Conservation (phyloP, 352 stramenopile genomes). For the Phytopythium aichiense region DNA sequence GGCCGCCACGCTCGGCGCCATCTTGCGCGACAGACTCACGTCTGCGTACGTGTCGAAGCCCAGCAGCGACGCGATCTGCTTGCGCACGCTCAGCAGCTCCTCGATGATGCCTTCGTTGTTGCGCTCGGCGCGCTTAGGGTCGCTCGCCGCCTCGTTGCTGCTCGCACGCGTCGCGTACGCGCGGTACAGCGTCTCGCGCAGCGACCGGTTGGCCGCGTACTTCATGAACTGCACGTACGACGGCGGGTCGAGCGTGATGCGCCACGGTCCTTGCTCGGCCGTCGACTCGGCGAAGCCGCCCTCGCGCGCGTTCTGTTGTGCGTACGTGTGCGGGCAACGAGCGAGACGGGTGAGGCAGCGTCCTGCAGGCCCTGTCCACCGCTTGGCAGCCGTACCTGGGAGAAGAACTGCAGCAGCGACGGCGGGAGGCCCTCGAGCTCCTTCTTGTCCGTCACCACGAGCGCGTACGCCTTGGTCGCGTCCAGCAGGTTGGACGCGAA, state of each 20-base stretch:
- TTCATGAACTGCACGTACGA: conserved; percentile 96
- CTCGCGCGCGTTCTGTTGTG: conserved; percentile 56
- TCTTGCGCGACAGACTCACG: conserved; percentile 94
- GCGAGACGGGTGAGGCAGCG: not conserved
- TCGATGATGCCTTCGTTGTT: conserved; percentile 95
- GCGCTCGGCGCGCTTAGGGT: not conserved
- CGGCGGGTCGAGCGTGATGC: conserved; percentile 93
- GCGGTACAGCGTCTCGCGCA: conserved; percentile 93
- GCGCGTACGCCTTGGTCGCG: conserved; percentile 93
- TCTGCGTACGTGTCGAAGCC: conserved; percentile 93
- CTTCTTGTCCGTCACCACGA: conserved; percentile 81
- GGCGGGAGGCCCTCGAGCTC: conserved; percentile 90
- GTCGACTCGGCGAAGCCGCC: conserved; percentile 65
- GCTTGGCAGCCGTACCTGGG: conserved; percentile 42
- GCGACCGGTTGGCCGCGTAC: conserved; percentile 85
- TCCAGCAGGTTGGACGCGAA: conserved; percentile 98
- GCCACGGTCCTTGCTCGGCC: conserved; percentile 88
- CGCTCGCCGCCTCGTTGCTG: conserved; percentile 40
- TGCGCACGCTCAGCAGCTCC: conserved; percentile 90
- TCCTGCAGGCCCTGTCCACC: not conserved
- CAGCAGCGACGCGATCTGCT: conserved; percentile 90
- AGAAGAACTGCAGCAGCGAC: conserved; percentile 91
- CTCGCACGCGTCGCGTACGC: conserved; percentile 92
- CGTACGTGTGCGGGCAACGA: conserved; percentile 14
- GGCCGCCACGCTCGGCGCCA: conserved; percentile 89